A percentile compares a stretch with the other conserved stretches of the same genome.
Conservation (phyloP, 805 yeast genomes). For the Cyberlindnera meyerae region DNA sequence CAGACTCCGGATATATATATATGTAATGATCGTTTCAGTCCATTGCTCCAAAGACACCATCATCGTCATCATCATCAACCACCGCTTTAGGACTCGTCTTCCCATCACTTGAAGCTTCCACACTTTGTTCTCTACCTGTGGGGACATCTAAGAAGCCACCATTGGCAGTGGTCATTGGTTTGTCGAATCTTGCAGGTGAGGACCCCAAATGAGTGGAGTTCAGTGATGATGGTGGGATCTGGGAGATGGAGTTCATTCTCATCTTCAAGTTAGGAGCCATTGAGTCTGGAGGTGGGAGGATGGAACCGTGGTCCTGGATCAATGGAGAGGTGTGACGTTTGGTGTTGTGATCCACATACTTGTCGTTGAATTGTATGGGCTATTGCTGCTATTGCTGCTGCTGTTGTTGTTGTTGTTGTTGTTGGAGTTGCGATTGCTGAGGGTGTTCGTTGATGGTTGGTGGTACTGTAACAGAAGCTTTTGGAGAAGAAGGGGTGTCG, state of each 20-base stretch:
- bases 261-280: conserved; percentile 14
- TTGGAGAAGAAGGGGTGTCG: conserved; percentile 11
- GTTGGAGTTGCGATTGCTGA: too few species aligned
- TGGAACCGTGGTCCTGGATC: conserved; percentile 9
- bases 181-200: conserved; percentile 13
- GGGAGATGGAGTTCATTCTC: conserved; percentile 40
- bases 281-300: too few species aligned
- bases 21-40: too few species aligned
- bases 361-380: conserved; percentile 14
- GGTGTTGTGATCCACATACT: conserved; percentile 10
- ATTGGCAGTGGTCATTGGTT: conserved; percentile 1
- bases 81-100: conserved; percentile 9
- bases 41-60: conserved; percentile 35
- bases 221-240: conserved; percentile 38
- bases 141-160: conserved; percentile 34
- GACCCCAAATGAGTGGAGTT: conserved; percentile 6
- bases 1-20: too few species aligned
- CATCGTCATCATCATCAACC: conserved; percentile 17
- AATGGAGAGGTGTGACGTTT: conserved; percentile 6
- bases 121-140: conserved; percentile 9
- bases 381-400: too few species aligned
- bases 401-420: too few species aligned
- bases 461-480: conserved; percentile 9
- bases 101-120: conserved; percentile 1
- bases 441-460: conserved; percentile 12